Conservation (phyloP, 805 yeast genomes). For the Maudiozyma barnettii region DNA sequence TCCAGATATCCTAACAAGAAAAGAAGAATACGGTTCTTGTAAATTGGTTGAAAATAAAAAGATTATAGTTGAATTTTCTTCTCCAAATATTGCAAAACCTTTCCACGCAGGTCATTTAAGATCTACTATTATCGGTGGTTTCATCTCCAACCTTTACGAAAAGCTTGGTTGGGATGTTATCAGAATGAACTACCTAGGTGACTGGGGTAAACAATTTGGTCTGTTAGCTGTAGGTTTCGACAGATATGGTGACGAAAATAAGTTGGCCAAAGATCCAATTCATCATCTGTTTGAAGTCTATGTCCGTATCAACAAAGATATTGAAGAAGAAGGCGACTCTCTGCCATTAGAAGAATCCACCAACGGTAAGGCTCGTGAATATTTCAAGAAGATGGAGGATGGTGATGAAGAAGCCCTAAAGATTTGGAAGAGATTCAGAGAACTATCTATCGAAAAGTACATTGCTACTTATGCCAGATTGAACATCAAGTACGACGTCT, state of each 20-base stretch:
- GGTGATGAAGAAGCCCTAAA: slow-evolving; percentile 74
- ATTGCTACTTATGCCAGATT: slow-evolving; percentile 83
- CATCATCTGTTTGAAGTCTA: slow-evolving; percentile 91
- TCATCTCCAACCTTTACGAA: slow-evolving; percentile 81
- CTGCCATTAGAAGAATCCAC: slow-evolving; percentile 42
- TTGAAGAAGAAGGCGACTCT: slow-evolving; percentile 46
- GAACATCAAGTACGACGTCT: slow-evolving; percentile 77
- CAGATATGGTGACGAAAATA: slow-evolving; percentile 73
- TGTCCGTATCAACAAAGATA: slow-evolving; percentile 75
- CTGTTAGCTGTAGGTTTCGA: slow-evolving; percentile 86
- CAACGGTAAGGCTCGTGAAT: slow-evolving; percentile 77
- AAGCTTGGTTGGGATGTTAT: slow-evolving; percentile 86
- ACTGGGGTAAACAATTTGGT: slow-evolving; percentile 99
- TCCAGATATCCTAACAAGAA: slow-evolving; percentile 55
- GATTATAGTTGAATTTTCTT: slow-evolving; percentile 79
- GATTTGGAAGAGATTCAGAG: slow-evolving; percentile 84
- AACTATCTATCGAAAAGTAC: slow-evolving; percentile 79
- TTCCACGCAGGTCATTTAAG: slow-evolving; percentile 99
- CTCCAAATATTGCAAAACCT: slow-evolving; percentile 98
- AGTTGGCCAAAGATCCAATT: slow-evolving; percentile 69
- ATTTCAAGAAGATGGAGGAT: slow-evolving; percentile 85
- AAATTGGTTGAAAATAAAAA: slow-evolving; percentile 67
- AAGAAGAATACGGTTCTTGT: slow-evolving; percentile 56
- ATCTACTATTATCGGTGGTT: slow-evolving; percentile 96
- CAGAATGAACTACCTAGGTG: slow-evolving; percentile 92